Evolutionary conservation across 2,329 filamentous ascomycete genomes (phyloP), one percentile per base, ranked within the genome.

Genomic region (Sporothrix sp.): DNA sequence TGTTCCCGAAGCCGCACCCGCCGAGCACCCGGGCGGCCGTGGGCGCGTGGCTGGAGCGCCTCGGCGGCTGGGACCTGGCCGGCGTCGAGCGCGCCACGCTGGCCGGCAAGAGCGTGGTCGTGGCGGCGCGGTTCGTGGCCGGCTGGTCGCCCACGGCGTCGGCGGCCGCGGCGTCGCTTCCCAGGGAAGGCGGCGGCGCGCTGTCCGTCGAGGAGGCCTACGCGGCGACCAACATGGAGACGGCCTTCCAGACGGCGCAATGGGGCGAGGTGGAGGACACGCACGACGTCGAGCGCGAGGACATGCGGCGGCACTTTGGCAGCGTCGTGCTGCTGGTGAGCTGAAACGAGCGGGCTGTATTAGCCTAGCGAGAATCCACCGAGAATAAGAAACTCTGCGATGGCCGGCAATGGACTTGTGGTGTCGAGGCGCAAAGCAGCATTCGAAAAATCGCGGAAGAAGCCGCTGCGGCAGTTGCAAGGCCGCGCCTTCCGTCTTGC

Each of bases 211-310:
- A 95, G 60, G 82, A 95, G 63, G 91, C 90, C 1, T 82, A 87
- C 0, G 73, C 76, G 60, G 84, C 85, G 13, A 82, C 84, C 6
- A 95, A 79, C 60, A 65, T 94, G 37, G 93, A 98, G 71, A 87
- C 95, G 14, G 75, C 80, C 56, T 96, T 88, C 84, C 93, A 98
- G 75, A 94, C 84, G 1, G 72, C 78, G 25, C 82, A 85, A 67
- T 97, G 93, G 91, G 93, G 93, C 8, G 90, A 95, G 72, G 93
- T 98, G 1, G 93, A 98, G 66, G 90, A 98, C 67, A 95, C 90
- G 25, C 93, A 98, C 68, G 93, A 98, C 71, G 93, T 98, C 1
- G 85, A 95, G 61, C 86, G 83, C 66, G 91, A 95, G 67, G 93
- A 98, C 66, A 59, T 97, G 57, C 78, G 81, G 63, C 77, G 91